Evolutionary conservation across 805 yeast genomes (phyloP).

Genomic region (Lachancea sp.): DNA sequence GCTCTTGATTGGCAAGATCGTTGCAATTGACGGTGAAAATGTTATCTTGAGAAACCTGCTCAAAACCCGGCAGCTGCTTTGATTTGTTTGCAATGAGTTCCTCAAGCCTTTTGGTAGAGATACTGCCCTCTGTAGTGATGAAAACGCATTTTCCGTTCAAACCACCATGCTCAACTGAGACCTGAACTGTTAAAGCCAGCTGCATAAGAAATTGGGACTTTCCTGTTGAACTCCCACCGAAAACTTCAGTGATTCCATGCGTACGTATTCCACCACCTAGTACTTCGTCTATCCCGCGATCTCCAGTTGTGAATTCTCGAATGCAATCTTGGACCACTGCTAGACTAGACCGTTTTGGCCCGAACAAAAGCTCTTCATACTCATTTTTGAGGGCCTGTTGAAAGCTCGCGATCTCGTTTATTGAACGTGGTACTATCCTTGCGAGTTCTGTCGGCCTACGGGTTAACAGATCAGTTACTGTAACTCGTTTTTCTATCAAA

Average conservation of each 20-base stretch:
- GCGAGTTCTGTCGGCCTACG: conserved; percentile 33
- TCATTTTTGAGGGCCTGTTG: conserved; percentile 18
- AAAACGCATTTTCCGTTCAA: conserved; percentile 50
- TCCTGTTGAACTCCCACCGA: conserved; percentile 82
- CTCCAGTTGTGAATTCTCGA: conserved; percentile 46
- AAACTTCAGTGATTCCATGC: conserved; percentile 61
- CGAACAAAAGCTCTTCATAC: conserved; percentile 11
- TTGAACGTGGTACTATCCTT: conserved; percentile 30
- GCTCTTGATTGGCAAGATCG: conserved; percentile 69
- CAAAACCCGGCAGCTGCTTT: conserved; percentile 14
- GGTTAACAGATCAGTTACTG: conserved; percentile 38
- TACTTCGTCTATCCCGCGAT: conserved; percentile 40
- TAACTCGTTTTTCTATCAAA: conserved; percentile 28
- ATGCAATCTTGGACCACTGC: conserved; percentile 6
- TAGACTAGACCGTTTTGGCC: conserved; percentile 5
- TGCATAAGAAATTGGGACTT: conserved; percentile 77
- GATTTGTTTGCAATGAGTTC: conserved; percentile 37
- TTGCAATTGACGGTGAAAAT: conserved; percentile 53
- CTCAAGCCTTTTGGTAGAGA: conserved; percentile 61
- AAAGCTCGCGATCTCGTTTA: conserved; percentile 29
- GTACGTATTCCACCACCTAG: conserved; percentile 53
- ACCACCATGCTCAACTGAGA: conserved; percentile 44
- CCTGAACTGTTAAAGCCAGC: conserved; percentile 52
- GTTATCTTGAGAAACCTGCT: conserved; percentile 32
- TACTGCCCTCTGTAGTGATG: conserved; percentile 69